Conservation (phyloP, 2,329 filamentous ascomycete genomes). For the Hysterium pulicare region DNA sequence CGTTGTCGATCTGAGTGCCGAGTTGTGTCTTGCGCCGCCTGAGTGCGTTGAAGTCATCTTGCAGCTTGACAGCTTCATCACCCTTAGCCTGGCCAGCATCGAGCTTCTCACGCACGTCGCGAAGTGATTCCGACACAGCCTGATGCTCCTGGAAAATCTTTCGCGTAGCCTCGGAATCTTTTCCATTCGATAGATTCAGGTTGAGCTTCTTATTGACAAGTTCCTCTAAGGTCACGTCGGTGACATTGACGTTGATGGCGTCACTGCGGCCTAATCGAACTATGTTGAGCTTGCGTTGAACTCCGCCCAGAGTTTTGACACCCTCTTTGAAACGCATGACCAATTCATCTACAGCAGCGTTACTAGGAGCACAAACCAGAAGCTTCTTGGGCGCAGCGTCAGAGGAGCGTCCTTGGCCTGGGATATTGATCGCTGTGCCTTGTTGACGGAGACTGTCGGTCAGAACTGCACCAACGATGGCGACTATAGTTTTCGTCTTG, state of each 20-base stretch:
- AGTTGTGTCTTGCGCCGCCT: conserved; percentile 74
- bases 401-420: conserved; percentile 26
- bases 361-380: conserved; percentile 95
- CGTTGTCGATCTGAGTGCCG: conserved; percentile 78
- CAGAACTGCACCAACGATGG: conserved; percentile 86
- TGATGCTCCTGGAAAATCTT: conserved; percentile 71
- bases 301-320: conserved; percentile 72
- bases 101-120: conserved; percentile 66
- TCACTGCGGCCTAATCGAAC: conserved; percentile 87
- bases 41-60: conserved; percentile 73
- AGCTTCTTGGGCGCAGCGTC: conserved; percentile 69
- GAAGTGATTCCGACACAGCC: conserved; percentile 61
- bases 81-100: conserved; percentile 58
- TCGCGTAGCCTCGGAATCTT: conserved; percentile 50
- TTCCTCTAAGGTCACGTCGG: conserved; percentile 90
- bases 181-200: conserved; percentile 34
- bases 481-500: conserved; percentile 97
- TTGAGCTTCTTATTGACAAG: conserved; percentile 73
- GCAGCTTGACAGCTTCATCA: conserved; percentile 62
- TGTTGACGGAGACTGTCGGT: conserved; percentile 54
- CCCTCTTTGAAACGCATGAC: conserved; percentile 89
- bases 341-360: conserved; percentile 93
- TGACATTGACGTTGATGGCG: conserved; percentile 83
- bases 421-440: conserved; percentile 45
- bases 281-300: conserved; percentile 74